Conservation (phyloP, 768 basidiomycete species). For the Boletus tylopilopsis region DNA sequence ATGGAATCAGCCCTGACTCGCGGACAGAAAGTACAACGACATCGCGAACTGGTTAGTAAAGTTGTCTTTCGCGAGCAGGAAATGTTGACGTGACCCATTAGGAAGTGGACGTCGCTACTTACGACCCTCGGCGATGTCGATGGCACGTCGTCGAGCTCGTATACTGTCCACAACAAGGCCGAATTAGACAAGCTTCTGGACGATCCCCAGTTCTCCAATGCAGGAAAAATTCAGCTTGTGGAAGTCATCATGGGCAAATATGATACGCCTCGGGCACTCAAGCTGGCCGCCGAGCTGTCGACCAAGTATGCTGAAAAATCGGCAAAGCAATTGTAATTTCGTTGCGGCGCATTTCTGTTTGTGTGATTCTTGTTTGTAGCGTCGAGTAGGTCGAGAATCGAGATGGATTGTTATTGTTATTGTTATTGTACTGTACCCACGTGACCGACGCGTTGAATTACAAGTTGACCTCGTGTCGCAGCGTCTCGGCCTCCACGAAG, state of each 20-base stretch:
- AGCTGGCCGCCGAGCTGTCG: constrained; percentile 44
- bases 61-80: neutral
- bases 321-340: constrained; percentile 15
- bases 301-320: constrained; percentile 13
- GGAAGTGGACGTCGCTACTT: constrained; percentile 67
- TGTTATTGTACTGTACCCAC: constrained; percentile 8
- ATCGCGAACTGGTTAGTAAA: constrained; percentile 61
- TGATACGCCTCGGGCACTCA: constrained; percentile 68
- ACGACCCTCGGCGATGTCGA: constrained; percentile 51
- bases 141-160: constrained; percentile 51
- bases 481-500: too few relatives aligned
- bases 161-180: constrained; percentile 60
- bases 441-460: constrained; percentile 28
- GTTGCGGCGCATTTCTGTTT: neutral
- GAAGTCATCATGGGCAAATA: constrained; percentile 72
- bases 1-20: neutral
- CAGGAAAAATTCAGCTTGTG: constrained; percentile 71
- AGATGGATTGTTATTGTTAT: neutral
- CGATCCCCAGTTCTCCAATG: constrained; percentile 54
- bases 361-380: neutral
- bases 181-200: constrained; percentile 69
- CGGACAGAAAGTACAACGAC: constrained; percentile 75
- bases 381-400: too few relatives aligned
- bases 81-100: constrained; percentile 12
- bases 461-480: constrained; percentile 6